These are phyloP conservation scores for Ilyonectria sp. DNA, from an alignment of 2,329 filamentous ascomycete genomes.

Conservation along the genomic window DNA sequence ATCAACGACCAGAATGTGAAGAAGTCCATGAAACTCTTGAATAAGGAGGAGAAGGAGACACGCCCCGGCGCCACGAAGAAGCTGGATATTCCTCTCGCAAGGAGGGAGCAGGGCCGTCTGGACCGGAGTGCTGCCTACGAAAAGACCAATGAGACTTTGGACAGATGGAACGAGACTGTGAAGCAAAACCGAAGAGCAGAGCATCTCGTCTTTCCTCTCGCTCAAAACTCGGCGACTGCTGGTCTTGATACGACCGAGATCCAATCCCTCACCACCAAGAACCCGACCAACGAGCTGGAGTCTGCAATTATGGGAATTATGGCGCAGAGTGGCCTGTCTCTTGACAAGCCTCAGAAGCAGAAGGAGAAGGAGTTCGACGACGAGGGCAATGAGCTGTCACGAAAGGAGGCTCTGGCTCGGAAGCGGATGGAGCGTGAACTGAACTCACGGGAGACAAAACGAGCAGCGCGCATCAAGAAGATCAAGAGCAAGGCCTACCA, in stretches of 20 bases:
- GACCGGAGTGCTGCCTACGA: conserved; percentile 88
- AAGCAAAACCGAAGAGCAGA: conserved; percentile 94
- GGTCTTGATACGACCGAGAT: conserved; percentile 75
- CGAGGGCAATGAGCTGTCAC: conserved; percentile 79
- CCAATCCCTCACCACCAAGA: conserved; percentile 73
- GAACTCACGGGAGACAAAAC: conserved; percentile 89
- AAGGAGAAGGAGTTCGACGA: conserved; percentile 76
- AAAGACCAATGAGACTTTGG: conserved; percentile 91
- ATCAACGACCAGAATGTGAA: conserved; percentile 83
- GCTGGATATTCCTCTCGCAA: conserved; percentile 85
- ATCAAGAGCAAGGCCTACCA: conserved; percentile 98
- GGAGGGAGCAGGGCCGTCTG: conserved; percentile 87
- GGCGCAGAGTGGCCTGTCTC: conserved; percentile 85
- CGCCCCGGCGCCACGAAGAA: conserved; percentile 70
- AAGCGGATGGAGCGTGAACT: conserved; percentile 87
- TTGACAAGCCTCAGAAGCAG: conserved; percentile 60
- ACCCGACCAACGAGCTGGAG: conserved; percentile 85
- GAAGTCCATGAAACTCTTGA: conserved; percentile 83
- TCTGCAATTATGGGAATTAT: conserved; percentile 89
- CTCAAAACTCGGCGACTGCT: conserved; percentile 76
- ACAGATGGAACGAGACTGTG: conserved; percentile 94
- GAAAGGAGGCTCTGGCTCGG: conserved; percentile 79
- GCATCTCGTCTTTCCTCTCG: conserved; percentile 88
- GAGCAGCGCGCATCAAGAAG: conserved; percentile 95
- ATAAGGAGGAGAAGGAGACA: conserved; percentile 70